Conservation (phyloP, 1,284 basidiomycete genomes). For the Abortiporus biennis region DNA sequence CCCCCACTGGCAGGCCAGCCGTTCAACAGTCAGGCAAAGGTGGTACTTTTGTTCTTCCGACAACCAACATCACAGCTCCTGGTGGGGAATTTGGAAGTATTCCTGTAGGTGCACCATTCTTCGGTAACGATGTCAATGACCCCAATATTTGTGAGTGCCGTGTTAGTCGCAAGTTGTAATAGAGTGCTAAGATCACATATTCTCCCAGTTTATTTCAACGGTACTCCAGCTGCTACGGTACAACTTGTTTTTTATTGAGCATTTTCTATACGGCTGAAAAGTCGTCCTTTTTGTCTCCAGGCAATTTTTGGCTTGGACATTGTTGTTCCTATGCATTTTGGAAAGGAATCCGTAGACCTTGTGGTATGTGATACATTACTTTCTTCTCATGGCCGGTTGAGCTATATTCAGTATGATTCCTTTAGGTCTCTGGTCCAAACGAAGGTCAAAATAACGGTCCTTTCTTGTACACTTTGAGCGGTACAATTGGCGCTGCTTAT, state of each 20-base stretch:
- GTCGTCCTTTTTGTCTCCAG: conserved; percentile 8
- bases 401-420: no score
- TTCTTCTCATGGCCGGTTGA: not conserved
- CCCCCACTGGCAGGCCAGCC: conserved; percentile 17
- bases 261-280: not conserved
- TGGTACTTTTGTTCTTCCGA: conserved; percentile 23
- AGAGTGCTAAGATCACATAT: not conserved
- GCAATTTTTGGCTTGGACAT: conserved; percentile 22
- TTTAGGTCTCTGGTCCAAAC: conserved; percentile 18
- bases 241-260: not conserved
- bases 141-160: conserved; percentile 21
- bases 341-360: conserved; percentile 18
- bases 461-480: conserved; percentile 22
- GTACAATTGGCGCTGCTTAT: conserved; percentile 24
- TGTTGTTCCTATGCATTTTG: conserved; percentile 20
- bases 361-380: conserved; percentile 13
- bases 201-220: conserved; percentile 22
- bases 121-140: conserved; percentile 19
- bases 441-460: conserved; percentile 23
- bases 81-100: conserved; percentile 23
- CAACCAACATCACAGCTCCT: conserved; percentile 21
- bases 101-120: conserved; percentile 22
- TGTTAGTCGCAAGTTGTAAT: not conserved
- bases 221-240: conserved; percentile 22
- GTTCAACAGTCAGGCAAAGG: conserved; percentile 25